Base-by-base conservation (phyloP, 768 basidiomycete species). In the Mycena galopus region DNA sequence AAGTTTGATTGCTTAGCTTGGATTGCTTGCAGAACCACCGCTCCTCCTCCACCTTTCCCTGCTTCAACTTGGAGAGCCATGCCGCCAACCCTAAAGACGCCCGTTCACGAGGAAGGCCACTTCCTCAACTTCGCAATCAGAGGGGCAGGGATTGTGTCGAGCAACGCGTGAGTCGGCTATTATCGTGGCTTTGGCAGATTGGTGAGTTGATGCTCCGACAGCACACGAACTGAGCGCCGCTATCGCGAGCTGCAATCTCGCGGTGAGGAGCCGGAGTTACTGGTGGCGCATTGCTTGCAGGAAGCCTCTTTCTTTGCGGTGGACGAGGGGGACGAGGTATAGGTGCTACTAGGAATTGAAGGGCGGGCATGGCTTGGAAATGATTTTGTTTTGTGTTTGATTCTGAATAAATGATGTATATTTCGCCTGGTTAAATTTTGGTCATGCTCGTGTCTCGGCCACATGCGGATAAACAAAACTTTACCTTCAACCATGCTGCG, bases 211-310 rank as follows among this genome's bases (percentile, higher is more conserved):
- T 7, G 16, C 9, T 35, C 9, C 16, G 16, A 47, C 9, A n/a
- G 44, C 4, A 2, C 2, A 21, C 56, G 57, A 0, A 58, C 30
- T 2, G 44, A 59, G 30, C 12, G 33, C 12, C 44, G 67, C 9
- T 68, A 61, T 32, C n/a, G 1, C 0, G 59, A 68, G 10, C 14
- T 39, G 50, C 67, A 68, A 27, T 7, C n/a, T 2, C 67, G 58
- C 0, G 59, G 67, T 0, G 67, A 68, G 33, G 67, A 68, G 23
- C 67, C 67, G 5, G 67, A 68, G 21, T 4, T 68, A 17, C 7
- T 68, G 3, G 35, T 68, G 10, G 61, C 67, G 10, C 58, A 44
- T 2, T 39, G 33, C 19, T 17, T 68, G 23, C 21, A 14, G 21
- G 32, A 9, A 0, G 67, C 67, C 0, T 19, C 67, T 8, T 4